Evolutionary conservation across 75 land plant genomes (phyloP).

Genomic region (Picea sitchensis): DNA sequence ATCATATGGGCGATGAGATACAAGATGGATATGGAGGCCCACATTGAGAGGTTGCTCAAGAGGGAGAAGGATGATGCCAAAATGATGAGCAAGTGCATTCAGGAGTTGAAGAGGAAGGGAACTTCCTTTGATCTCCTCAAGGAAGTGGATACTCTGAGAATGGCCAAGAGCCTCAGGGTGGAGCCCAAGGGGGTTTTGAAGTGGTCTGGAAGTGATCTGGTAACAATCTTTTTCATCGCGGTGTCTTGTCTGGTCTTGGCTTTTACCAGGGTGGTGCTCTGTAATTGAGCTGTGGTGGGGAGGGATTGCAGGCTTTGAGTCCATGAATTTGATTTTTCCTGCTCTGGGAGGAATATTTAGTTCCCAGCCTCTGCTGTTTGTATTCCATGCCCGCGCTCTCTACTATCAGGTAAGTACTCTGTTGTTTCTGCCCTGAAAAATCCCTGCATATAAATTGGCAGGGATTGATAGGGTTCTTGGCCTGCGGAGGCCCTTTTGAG

Average conservation of each 20-base stretch:
- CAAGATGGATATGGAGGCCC: constrained; percentile 51
- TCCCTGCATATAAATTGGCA: not conserved
- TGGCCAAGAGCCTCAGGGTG: constrained; percentile 62
- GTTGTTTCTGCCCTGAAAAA: not conserved
- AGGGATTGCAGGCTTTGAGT: not conserved
- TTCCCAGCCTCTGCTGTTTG: too few species aligned
- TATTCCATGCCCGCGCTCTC: too few species aligned
- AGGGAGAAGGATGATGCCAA: constrained; percentile 28
- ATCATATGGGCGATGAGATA: constrained; percentile 63
- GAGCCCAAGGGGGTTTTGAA: constrained; percentile 46
- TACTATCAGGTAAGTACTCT: not conserved
- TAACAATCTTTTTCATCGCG: constrained; percentile 41
- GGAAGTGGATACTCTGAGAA: constrained; percentile 65
- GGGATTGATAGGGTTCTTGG: not conserved
- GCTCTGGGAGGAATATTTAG: too few species aligned
- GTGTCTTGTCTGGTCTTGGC: constrained; percentile 44
- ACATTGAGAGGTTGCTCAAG: constrained; percentile 19
- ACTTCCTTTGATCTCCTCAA: constrained; percentile 53
- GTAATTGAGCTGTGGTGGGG: constrained; percentile 12
- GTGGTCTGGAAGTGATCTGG: constrained; percentile 63
- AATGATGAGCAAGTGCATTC: constrained; percentile 18
- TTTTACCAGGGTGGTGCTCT: constrained; percentile 42
- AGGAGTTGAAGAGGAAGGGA: constrained; percentile 32
- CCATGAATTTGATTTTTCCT: too few species aligned
- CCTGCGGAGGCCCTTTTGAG: not conserved